Percentiles rank a stretch among this genome's conserved stretches.
Conservation (phyloP, 441 rosid genomes). For the Erodium trifolium region DNA sequence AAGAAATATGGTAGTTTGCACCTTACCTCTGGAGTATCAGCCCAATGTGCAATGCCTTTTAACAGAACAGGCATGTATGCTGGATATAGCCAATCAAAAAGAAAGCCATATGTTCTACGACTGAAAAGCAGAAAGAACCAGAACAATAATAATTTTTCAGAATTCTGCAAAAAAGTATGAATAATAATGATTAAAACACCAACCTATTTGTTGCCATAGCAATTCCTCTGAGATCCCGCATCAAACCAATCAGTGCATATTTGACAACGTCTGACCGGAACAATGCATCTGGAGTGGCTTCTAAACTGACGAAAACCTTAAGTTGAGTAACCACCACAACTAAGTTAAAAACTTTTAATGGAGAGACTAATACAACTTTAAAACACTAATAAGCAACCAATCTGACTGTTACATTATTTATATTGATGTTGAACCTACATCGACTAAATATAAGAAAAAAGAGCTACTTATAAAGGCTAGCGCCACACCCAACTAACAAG, state of each 20-base stretch:
- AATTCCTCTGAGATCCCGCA: slow-evolving; percentile 97
- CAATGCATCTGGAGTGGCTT: slow-evolving; percentile 77
- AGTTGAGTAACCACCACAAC: slow-evolving; percentile 19
- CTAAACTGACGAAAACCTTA: slow-evolving; percentile 75
- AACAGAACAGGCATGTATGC: slow-evolving; percentile 88
- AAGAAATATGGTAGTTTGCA: slow-evolving; percentile 1
- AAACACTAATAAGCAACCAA: slow-evolving; percentile 1
- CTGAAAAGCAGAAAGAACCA: slow-evolving; percentile 35
- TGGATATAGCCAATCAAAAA: slow-evolving; percentile 99
- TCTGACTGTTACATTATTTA: background rate
- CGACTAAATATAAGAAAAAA: no score
- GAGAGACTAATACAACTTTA: background rate
- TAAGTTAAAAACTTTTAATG: background rate
- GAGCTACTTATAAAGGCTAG: no score
- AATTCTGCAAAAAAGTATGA: background rate
- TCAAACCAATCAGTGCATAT: slow-evolving; percentile 84
- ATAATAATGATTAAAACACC: slow-evolving; percentile 2
- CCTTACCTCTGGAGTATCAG: slow-evolving; percentile 95
- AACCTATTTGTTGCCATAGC: slow-evolving; percentile 96
- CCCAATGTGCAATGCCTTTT: slow-evolving; percentile 87
- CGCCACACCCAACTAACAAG: no score
- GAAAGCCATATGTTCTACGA: slow-evolving; percentile 81
- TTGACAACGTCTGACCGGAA: slow-evolving; percentile 89
- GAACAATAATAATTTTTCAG: background rate
- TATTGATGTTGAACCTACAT: no score